These are phyloP conservation scores for Sabuloglossum arenarium DNA, from an alignment of 495 filamentous ascomycete species.

Conservation along the genomic window DNA sequence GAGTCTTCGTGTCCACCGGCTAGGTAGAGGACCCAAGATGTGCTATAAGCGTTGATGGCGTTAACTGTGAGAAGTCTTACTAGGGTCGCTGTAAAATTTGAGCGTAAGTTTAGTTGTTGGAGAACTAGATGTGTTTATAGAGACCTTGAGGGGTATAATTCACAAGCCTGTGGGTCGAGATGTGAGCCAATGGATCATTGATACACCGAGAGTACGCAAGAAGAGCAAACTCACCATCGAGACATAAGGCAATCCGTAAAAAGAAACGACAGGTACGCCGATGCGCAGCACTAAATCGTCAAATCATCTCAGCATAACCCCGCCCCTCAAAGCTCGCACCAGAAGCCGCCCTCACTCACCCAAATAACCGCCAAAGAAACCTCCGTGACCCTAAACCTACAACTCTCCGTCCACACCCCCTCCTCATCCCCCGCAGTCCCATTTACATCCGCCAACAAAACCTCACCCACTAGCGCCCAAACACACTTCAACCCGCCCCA, in stretches of 20 bases:
- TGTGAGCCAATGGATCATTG: neutral
- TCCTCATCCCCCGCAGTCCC: too few species aligned
- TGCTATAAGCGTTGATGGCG: slow-evolving; percentile 59
- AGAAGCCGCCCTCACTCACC: slow-evolving; percentile 29
- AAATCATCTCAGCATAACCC: neutral
- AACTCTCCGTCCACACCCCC: slow-evolving; percentile 11
- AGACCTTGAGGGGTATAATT: slow-evolving; percentile 56
- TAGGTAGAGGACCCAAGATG: slow-evolving; percentile 58
- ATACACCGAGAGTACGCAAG: neutral
- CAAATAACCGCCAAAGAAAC: slow-evolving; percentile 64
- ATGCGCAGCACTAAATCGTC: slow-evolving; percentile 44
- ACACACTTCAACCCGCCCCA: slow-evolving; percentile 43
- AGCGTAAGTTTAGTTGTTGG: slow-evolving; percentile 3
- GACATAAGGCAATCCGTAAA: slow-evolving; percentile 89
- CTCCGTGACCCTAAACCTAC: slow-evolving; percentile 42
- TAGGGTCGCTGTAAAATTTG: slow-evolving; percentile 37
- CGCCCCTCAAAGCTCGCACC: neutral
- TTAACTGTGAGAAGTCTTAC: slow-evolving; percentile 67
- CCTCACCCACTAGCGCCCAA: slow-evolving; percentile 34
- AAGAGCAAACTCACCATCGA: slow-evolving; percentile 39
- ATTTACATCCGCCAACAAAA: slow-evolving; percentile 18
- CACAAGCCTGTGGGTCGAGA: slow-evolving; percentile 36
- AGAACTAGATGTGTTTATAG: slow-evolving; percentile 5
- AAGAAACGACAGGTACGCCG: slow-evolving; percentile 71
- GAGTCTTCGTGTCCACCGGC: slow-evolving; percentile 56